These are phyloP conservation scores for Hebeloma cylindrosporum DNA, from an alignment of 768 basidiomycete genomes.

Conservation along the genomic window DNA sequence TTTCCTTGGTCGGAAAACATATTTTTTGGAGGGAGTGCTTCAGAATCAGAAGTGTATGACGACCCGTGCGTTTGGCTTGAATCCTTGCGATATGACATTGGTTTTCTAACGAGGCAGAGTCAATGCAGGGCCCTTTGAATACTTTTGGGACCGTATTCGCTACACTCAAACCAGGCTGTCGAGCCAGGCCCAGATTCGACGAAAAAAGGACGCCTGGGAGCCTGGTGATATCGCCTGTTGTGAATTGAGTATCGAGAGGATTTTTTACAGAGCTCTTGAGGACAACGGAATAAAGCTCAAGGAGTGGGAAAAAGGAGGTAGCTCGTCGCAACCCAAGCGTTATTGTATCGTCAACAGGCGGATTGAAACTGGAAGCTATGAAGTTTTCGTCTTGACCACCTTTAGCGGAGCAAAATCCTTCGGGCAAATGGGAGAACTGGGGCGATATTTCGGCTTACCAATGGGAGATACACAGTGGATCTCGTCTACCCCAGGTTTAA, in stretches of 20 bases:
- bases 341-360: constrained; percentile 38
- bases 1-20: too few relatives aligned
- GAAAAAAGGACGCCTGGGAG: constrained; percentile 17
- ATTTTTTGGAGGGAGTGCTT: too few relatives aligned
- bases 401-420: constrained; percentile 28
- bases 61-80: too few relatives aligned
- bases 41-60: too few relatives aligned
- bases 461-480: constrained; percentile 33
- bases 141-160: constrained; percentile 20
- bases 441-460: constrained; percentile 35
- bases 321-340: constrained; percentile 16
- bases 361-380: constrained; percentile 26
- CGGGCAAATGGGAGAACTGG: constrained; percentile 25
- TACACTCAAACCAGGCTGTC: constrained; percentile 10
- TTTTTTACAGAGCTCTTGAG: constrained; percentile 23
- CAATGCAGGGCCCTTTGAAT: constrained; percentile 2
- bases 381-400: constrained; percentile 38
- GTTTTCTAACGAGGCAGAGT: not conserved
- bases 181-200: not conserved
- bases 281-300: constrained; percentile 21
- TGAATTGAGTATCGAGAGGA: constrained; percentile 21
- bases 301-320: constrained; percentile 19
- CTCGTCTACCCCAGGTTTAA: constrained; percentile 24
- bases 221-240: constrained; percentile 31
- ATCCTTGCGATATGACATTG: too few relatives aligned